Evolutionary conservation across 1,139 yeast genomes (phyloP).

Genomic region (Oligophagozyma castellii): DNA sequence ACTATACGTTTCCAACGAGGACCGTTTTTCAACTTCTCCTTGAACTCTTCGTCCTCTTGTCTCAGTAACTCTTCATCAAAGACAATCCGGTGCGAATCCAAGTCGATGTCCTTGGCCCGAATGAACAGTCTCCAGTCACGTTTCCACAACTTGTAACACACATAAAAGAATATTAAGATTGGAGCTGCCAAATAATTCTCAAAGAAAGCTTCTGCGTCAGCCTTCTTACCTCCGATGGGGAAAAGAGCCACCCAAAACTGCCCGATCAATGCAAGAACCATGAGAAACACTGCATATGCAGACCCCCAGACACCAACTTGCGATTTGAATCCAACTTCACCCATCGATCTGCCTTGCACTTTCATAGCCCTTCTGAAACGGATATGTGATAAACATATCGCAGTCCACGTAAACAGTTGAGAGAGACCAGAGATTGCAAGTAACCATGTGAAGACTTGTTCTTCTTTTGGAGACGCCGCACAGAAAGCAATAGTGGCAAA

Average conservation of each 20-base stretch:
- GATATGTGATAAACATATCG: conserved; percentile 40
- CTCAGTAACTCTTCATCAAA: conserved; percentile 51
- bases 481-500: conserved; percentile 43
- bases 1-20: conserved; percentile 8
- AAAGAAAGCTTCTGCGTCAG: conserved; percentile 40
- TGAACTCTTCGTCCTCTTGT: conserved; percentile 42
- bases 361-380: conserved; percentile 45
- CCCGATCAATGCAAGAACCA: conserved; percentile 35
- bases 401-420: conserved; percentile 46
- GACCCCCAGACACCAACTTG: conserved; percentile 41
- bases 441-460: conserved; percentile 44
- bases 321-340: conserved; percentile 37
- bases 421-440: conserved; percentile 49
- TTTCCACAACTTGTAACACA: conserved; percentile 39
- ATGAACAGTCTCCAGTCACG: conserved; percentile 37
- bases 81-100: conserved; percentile 59
- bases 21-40: conserved; percentile 14
- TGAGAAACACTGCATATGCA: conserved; percentile 31
- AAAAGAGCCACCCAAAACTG: conserved; percentile 55
- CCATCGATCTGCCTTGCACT: conserved; percentile 37
- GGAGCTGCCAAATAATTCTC: conserved; percentile 47
- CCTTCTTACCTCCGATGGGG: conserved; percentile 36
- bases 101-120: conserved; percentile 39
- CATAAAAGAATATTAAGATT: conserved; percentile 38
- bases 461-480: conserved; percentile 39